Evolutionary conservation across 1,284 basidiomycete genomes (phyloP), one percentile per base, ranked within the genome.

Genomic region (Mycena citricolor): DNA sequence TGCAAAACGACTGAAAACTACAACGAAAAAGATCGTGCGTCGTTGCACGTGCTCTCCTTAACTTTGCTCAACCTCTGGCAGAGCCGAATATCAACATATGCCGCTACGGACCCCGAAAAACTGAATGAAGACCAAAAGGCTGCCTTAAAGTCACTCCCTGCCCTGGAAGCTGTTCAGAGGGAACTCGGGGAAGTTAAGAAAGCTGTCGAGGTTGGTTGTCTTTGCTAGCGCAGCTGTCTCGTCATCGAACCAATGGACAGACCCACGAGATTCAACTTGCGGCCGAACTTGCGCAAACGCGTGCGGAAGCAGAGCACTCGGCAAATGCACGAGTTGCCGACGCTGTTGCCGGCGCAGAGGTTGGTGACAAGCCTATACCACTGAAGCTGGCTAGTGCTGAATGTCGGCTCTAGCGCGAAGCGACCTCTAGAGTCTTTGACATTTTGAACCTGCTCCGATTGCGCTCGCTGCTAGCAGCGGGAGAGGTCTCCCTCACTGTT

Each of bases 121-220:
- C 74, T 94, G 41, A 90, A 94, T 55, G 86, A 90, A 20, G 91
- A 94, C 64, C 91, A 94, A 66, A 83, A 75, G 54, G 77, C 81
- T 23, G 74, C 76, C 1, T 57, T 92, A 39, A 83, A 78, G 51
- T 80, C 77, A 17, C 75, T 94, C 30, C 78, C 90, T 5, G 70
- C 71, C 8, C 71, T 93, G 28, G 90, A 93, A 59, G 86, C 81
- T 5, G 70, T 82, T 19, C 75, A 80, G 54, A 88, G 86, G 57
- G 91, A 94, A 58, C 68, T 94, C 12, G 81, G 80, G 32, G 90
- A 92, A 49, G 76, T 92, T 31, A 85, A 83, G 64, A 89, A 87
- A 61, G 77, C 74, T 30, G 74, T 92, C 51, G 88, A 93, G 77
- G 90, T 90, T 20, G 26, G 12, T 40, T 12, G 31, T 21, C 20